Evolutionary conservation across 1,139 yeast species (phyloP), one percentile per base, ranked within the genome.

Genomic region (Magnusiomyces suaveolens): DNA sequence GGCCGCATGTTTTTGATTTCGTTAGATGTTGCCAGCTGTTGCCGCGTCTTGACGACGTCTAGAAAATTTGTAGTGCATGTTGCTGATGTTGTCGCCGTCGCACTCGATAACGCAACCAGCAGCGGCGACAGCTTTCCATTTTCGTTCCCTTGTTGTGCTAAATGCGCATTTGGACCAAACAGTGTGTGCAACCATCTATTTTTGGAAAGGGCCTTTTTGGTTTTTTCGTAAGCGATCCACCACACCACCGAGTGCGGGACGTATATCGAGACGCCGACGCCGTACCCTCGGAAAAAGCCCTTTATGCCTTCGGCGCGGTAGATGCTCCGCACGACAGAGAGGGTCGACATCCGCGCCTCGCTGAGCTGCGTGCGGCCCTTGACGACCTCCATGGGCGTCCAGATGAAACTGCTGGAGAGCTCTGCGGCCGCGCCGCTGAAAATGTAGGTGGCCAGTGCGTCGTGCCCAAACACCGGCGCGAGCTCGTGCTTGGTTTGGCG

Each of bases 371-470:
- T 66, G 18, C 75, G 64, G 46, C 76, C 77, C 60, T 73, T 73
- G 52, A 73, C 60, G 10, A 73, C 76, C 61, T 73, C 77, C 70
- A 74, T 72, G 1, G 77, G 77, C 16, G 77, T 73, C 75, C 76
- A 74, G n/a, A 73, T 62, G 47, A 70, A 60, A 21, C 73, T 69
- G 50, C 73, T 68, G 2, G 72, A 65, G n/a, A 74, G 43, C 55
- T 73, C 77, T 2, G 77, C 73, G 2, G 65, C 65, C 4, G 72
- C 64, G 2, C 76, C 75, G 54, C 72, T 66, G 23, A 64, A 54
- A 10, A 72, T 61, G 57, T 71, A 74, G 58, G 70, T 72, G 18
- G 63, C 21, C 23, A 71, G 60, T 6, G 70, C 62, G n/a, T 68
- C 62, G 24, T 64, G 64, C 3, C 75, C 76, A 2, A 71, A 57